These are phyloP conservation scores for Cytospora mali DNA, from an alignment of 2,329 filamentous ascomycete species.

Conservation along the genomic window DNA sequence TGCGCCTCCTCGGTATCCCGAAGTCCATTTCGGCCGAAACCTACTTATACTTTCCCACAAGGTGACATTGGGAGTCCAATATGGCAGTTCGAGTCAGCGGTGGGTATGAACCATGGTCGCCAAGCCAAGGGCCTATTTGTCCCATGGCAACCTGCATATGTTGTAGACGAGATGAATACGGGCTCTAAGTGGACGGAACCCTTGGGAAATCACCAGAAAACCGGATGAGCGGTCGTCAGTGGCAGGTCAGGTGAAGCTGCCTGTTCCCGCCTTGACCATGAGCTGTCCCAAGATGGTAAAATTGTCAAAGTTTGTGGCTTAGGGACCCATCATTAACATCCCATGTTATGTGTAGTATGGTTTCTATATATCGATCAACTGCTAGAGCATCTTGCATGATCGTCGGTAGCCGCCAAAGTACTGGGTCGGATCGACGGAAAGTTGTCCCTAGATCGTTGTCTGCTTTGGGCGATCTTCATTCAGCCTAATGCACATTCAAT, in stretches of 20 bases:
- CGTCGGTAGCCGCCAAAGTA: neutral
- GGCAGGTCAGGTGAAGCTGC: constrained; percentile 16
- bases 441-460: neutral
- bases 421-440: neutral
- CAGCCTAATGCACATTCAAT: neutral
- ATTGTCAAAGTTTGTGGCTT: neutral
- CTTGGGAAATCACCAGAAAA: constrained; percentile 2
- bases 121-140: constrained; percentile 10
- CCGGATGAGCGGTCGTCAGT: constrained; percentile 3
- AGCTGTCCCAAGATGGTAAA: constrained; percentile 3
- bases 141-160: constrained; percentile 10
- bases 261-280: neutral
- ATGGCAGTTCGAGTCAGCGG: neutral
- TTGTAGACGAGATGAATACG: constrained; percentile 8
- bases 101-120: constrained; percentile 8
- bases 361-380: neutral
- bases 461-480: neutral
- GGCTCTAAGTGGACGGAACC: constrained; percentile 6
- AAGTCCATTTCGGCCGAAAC: constrained; percentile 17
- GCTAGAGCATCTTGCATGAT: neutral
- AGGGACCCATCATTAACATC: neutral
- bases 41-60: constrained; percentile 16
- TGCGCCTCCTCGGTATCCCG: constrained; percentile 1
- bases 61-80: constrained; percentile 8
- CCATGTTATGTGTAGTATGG: neutral